Evolutionary conservation across 371 early-diverging fungal genomes (phyloP).

Genomic region (Smittium culicis): DNA sequence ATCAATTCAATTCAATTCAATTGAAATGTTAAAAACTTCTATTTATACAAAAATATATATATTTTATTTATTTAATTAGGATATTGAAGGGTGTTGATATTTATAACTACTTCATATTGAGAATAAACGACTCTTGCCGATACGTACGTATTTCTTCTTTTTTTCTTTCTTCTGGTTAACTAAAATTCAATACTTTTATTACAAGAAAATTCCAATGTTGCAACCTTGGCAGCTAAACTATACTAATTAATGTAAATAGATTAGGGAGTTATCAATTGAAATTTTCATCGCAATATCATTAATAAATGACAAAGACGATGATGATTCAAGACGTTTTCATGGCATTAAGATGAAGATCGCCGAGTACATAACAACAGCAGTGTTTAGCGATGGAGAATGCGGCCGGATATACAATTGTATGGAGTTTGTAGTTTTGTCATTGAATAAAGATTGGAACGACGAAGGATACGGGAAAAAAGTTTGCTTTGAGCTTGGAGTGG

Average conservation of each 20-base stretch:
- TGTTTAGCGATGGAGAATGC: background rate
- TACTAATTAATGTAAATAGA: background rate
- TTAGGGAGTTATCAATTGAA: background rate
- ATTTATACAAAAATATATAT: too few relatives aligned
- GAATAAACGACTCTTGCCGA: background rate
- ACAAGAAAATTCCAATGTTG: background rate
- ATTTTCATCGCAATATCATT: background rate
- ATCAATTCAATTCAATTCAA: too few relatives aligned
- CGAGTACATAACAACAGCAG: too few relatives aligned
- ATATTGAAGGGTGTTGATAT: background rate
- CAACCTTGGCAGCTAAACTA: background rate
- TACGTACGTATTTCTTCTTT: background rate
- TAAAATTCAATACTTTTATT: background rate
- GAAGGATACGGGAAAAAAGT: background rate
- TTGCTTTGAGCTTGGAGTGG: background rate
- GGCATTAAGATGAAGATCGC: too few relatives aligned
- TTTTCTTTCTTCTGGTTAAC: background rate
- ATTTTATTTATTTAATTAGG: too few relatives aligned
- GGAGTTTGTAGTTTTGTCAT: background rate
- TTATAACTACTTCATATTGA: background rate
- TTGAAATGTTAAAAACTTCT: too few relatives aligned
- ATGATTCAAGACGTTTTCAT: background rate
- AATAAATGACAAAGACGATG: background rate
- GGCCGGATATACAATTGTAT: background rate
- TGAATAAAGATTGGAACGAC: background rate